Evolutionary conservation across 192 early-diverging fungal genomes (phyloP).

Genomic region (Glomus cerebriforme): DNA sequence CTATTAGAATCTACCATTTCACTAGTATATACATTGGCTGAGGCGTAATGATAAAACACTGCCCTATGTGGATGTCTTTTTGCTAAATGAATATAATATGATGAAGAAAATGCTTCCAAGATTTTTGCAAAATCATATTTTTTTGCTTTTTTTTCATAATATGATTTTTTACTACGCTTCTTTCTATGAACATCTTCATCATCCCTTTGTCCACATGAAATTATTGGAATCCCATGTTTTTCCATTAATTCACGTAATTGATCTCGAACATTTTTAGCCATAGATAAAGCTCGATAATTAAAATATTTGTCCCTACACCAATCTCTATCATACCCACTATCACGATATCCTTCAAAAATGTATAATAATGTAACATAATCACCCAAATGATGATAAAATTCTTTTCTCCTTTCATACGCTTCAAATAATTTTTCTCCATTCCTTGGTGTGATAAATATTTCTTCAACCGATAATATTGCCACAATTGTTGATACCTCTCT

Average conservation of each 20-base stretch:
- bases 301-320: slow-evolving; percentile 95
- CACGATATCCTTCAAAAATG: slow-evolving; percentile 81
- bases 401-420: slow-evolving; percentile 79
- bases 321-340: slow-evolving; percentile 56
- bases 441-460: slow-evolving; percentile 84
- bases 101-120: slow-evolving; percentile 80
- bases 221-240: slow-evolving; percentile 57
- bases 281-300: slow-evolving; percentile 77
- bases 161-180: slow-evolving; percentile 53
- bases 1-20: slow-evolving; percentile 73
- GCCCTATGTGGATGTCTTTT: slow-evolving; percentile 79
- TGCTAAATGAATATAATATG: slow-evolving; percentile 92
- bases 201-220: slow-evolving; percentile 22
- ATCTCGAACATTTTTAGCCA: slow-evolving; percentile 81
- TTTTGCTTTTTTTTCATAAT: not conserved
- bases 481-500: slow-evolving; percentile 89
- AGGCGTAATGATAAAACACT: slow-evolving; percentile 61
- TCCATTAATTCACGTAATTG: slow-evolving; percentile 90
- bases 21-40: slow-evolving; percentile 37
- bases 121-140: slow-evolving; percentile 51
- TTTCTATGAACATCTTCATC: slow-evolving; percentile 59
- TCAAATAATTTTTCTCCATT: slow-evolving; percentile 70
- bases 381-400: slow-evolving; percentile 87
- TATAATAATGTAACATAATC: slow-evolving; percentile 91
- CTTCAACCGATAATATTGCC: slow-evolving; percentile 89